Evolutionary conservation across 768 basidiomycete species (phyloP).

Genomic region (Leccinum fibrillosum): DNA sequence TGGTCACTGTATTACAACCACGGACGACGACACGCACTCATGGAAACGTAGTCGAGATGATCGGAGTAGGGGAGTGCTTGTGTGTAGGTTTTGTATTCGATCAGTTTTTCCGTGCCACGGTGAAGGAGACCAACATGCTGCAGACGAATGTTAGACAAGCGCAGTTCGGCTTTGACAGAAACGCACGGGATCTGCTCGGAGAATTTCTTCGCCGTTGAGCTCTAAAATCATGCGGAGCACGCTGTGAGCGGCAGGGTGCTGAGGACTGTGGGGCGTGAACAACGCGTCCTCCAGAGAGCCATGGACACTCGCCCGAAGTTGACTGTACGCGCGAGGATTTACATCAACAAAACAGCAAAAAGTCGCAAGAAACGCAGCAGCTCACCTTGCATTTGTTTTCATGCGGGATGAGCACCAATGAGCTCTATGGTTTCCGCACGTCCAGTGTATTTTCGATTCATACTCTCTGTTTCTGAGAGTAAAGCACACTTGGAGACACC

Average conservation of each 20-base stretch:
- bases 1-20: neutral
- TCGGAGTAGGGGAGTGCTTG: slow-evolving; percentile 99
- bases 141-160: slow-evolving; percentile 8
- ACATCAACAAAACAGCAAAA: slow-evolving; percentile 1
- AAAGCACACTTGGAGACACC: too few species aligned
- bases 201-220: slow-evolving; percentile 94
- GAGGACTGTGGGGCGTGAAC: slow-evolving; percentile 45
- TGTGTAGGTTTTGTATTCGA: slow-evolving; percentile 97
- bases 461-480: too few species aligned
- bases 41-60: slow-evolving; percentile 97
- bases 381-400: too few species aligned
- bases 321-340: slow-evolving; percentile 45
- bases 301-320: slow-evolving; percentile 74
- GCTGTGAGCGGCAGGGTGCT: slow-evolving; percentile 98
- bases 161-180: neutral
- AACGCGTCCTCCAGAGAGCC: neutral
- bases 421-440: too few species aligned
- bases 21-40: slow-evolving; percentile 67
- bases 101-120: slow-evolving; percentile 97
- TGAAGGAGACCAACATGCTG: slow-evolving; percentile 95
- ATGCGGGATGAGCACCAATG: too few species aligned
- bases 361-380: neutral
- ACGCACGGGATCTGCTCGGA: slow-evolving; percentile 80
- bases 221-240: slow-evolving; percentile 97
- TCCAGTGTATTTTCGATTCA: too few species aligned